Evolutionary conservation across 768 basidiomycete species (phyloP).

Genomic region (Leccinum longicurvipes): DNA sequence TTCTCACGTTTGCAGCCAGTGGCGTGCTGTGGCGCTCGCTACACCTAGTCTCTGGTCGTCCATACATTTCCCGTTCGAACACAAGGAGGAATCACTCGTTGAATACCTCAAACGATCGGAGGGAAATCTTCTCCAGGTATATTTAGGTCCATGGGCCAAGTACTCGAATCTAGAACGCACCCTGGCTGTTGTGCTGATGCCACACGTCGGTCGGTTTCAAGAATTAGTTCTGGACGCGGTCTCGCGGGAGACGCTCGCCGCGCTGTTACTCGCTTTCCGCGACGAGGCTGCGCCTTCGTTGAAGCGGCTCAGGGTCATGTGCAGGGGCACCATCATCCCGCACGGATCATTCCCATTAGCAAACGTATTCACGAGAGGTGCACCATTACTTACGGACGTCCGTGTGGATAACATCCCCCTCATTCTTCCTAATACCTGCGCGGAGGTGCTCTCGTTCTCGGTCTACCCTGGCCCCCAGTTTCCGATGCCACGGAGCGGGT

Average conservation of each 20-base stretch:
- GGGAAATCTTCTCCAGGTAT: slow-evolving; percentile 29
- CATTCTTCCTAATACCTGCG: slow-evolving; percentile 18
- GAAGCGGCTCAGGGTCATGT: slow-evolving; percentile 27
- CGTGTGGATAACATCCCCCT: slow-evolving; percentile 33
- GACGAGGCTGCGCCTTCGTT: slow-evolving; percentile 27
- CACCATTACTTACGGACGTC: slow-evolving; percentile 30
- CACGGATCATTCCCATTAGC: slow-evolving; percentile 25
- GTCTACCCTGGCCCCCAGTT: slow-evolving; percentile 33
- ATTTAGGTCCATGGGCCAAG: slow-evolving; percentile 33
- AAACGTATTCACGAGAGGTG: slow-evolving; percentile 30
- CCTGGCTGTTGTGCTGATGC: slow-evolving; percentile 25
- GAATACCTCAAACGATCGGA: slow-evolving; percentile 34
- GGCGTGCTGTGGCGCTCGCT: slow-evolving; percentile 35
- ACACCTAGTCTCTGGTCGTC: slow-evolving; percentile 35
- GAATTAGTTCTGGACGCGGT: slow-evolving; percentile 30
- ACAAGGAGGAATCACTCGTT: slow-evolving; percentile 25
- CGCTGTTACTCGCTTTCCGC: slow-evolving; percentile 22
- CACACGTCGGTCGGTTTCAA: slow-evolving; percentile 28
- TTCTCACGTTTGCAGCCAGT: slow-evolving; percentile 33
- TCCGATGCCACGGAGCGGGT: slow-evolving; percentile 23
- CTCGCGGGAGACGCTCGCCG: slow-evolving; percentile 28
- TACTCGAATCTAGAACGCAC: slow-evolving; percentile 26
- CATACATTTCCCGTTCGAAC: slow-evolving; percentile 31
- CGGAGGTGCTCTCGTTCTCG: slow-evolving; percentile 31
- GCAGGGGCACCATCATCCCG: slow-evolving; percentile 27